Evolutionary conservation across 2,329 filamentous ascomycete genomes (phyloP).

Genomic region (Juglanconis sp.): DNA sequence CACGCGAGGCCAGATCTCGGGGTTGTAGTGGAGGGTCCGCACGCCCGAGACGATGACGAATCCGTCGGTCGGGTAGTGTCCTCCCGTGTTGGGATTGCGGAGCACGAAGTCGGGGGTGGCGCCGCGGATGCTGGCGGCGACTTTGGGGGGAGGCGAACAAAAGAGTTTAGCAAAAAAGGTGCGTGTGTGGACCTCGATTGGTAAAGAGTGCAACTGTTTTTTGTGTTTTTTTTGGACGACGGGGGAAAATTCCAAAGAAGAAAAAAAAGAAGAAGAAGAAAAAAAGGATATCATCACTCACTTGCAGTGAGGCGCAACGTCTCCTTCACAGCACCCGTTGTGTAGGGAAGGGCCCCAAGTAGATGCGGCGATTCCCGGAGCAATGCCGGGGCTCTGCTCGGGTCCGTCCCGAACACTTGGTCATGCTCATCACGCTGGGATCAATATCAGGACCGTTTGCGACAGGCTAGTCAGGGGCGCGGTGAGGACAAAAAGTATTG

Average conservation of each 20-base stretch:
- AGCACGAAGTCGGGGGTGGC: conserved; percentile 30
- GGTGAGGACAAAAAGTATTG: too few species aligned
- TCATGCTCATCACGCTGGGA: conserved; percentile 27
- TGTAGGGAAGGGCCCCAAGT: conserved; percentile 49
- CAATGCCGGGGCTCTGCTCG: conserved; percentile 30
- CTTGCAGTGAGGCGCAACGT: conserved; percentile 42
- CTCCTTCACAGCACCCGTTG: conserved; percentile 52
- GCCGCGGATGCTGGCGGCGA: conserved; percentile 37
- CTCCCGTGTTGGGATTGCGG: conserved; percentile 29
- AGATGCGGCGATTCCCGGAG: conserved; percentile 39
- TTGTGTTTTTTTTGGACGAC: neutral
- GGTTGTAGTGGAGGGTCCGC: conserved; percentile 28
- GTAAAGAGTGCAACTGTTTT: too few species aligned
- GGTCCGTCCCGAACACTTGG: conserved; percentile 23
- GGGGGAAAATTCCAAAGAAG: too few species aligned
- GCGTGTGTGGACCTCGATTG: too few species aligned
- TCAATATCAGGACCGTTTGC: too few species aligned
- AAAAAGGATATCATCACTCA: neutral
- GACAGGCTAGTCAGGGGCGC: too few species aligned
- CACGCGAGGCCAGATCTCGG: conserved; percentile 34
- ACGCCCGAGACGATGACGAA: conserved; percentile 23
- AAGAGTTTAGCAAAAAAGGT: too few species aligned
- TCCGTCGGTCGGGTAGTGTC: conserved; percentile 33
- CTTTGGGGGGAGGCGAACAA: conserved; percentile 30
- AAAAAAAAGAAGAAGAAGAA: too few species aligned